Evolutionary conservation across 306 rosid genomes (phyloP).

Genomic region (Prunus padus): DNA sequence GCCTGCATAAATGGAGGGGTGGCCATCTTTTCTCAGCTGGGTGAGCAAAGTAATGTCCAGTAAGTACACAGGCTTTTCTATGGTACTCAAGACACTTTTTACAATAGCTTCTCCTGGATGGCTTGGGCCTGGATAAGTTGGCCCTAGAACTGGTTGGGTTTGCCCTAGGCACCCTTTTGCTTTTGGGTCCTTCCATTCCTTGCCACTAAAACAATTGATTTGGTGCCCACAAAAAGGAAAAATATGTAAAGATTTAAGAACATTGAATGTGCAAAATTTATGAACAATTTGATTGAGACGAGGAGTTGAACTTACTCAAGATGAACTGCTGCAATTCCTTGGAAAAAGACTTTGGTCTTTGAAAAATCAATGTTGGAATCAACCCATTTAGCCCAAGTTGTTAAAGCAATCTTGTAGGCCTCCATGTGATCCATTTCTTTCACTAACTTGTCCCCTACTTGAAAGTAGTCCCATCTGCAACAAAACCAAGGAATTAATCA

Average conservation of each 20-base stretch:
- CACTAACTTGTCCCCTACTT: conserved; percentile 42
- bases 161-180: conserved; percentile 35
- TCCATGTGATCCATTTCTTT: conserved; percentile 62
- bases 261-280: neutral
- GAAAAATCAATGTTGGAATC: conserved; percentile 64
- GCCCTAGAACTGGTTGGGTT: conserved; percentile 41
- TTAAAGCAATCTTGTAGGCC: conserved; percentile 62
- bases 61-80: conserved; percentile 37
- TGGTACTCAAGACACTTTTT: conserved; percentile 37
- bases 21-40: conserved; percentile 69
- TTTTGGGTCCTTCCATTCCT: conserved; percentile 33
- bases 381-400: conserved; percentile 70
- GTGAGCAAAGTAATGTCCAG: conserved; percentile 66
- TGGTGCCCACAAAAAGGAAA: neutral
- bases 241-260: too few species aligned
- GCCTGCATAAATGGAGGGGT: conserved; percentile 61
- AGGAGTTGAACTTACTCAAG: conserved; percentile 37
- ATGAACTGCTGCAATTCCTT: conserved; percentile 73
- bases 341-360: conserved; percentile 58
- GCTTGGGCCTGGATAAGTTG: conserved; percentile 30
- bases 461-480: conserved; percentile 65
- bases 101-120: conserved; percentile 50
- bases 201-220: conserved; percentile 8
- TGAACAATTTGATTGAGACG: neutral
- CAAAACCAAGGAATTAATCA: conserved; percentile 6